Conservation (phyloP, 805 yeast genomes). For the Nakazawaea wyomingensis region DNA sequence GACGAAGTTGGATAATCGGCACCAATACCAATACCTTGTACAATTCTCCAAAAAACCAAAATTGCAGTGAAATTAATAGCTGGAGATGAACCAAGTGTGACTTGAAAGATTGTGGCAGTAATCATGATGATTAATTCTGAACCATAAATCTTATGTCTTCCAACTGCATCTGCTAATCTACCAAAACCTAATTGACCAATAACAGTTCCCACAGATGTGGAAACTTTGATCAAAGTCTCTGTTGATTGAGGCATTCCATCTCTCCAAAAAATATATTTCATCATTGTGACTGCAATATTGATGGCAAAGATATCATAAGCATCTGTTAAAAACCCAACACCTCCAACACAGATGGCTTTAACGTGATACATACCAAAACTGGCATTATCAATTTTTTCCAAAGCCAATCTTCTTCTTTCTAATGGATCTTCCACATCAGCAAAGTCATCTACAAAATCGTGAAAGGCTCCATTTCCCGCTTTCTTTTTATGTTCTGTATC, state of each 20-base stretch:
- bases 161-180: conserved; percentile 62
- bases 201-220: conserved; percentile 85
- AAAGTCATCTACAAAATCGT: conserved; percentile 47
- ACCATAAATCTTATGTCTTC: conserved; percentile 78
- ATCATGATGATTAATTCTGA: conserved; percentile 72
- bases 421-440: conserved; percentile 54
- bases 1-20: conserved; percentile 87
- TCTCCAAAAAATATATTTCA: conserved; percentile 63
- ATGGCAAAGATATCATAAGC: conserved; percentile 82
- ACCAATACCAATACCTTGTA: conserved; percentile 88
- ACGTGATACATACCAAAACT: conserved; percentile 57
- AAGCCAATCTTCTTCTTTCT: conserved; percentile 55
- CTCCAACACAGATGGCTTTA: conserved; percentile 58
- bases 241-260: conserved; percentile 58
- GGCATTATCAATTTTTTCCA: conserved; percentile 53
- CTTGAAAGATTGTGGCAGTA: conserved; percentile 62
- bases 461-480: conserved; percentile 56
- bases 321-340: conserved; percentile 83
- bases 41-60: conserved; percentile 61
- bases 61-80: conserved; percentile 65
- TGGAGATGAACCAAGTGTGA: conserved; percentile 57
- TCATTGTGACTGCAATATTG: conserved; percentile 66
- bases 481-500: conserved; percentile 5
- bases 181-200: conserved; percentile 79
- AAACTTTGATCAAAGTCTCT: conserved; percentile 63